Conservation (phyloP, 2,329 filamentous ascomycete genomes). For the Stemphylium beticola region DNA sequence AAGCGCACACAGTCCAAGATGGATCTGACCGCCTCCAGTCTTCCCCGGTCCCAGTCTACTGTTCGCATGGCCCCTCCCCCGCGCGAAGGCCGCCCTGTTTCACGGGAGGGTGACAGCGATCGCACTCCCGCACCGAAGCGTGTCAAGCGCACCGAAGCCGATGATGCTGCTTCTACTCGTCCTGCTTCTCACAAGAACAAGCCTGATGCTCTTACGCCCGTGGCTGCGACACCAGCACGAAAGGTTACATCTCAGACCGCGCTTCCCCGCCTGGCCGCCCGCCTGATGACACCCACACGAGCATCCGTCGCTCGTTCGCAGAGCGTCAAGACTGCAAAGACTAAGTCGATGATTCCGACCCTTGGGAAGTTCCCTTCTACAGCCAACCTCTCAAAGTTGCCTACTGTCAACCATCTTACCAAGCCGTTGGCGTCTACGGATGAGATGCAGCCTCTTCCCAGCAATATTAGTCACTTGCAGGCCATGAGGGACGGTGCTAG, state of each 20-base stretch:
- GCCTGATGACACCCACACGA: slow-evolving; percentile 78
- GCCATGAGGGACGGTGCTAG: slow-evolving; percentile 48
- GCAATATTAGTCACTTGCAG: slow-evolving; percentile 30
- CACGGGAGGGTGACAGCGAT: slow-evolving; percentile 39
- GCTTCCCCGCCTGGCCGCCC: slow-evolving; percentile 56
- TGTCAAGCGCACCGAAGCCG: slow-evolving; percentile 68
- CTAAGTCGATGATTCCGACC: slow-evolving; percentile 61
- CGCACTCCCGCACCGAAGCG: slow-evolving; percentile 67
- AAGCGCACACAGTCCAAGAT: slow-evolving; percentile 65
- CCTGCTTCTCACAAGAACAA: slow-evolving; percentile 57
- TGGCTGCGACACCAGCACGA: slow-evolving; percentile 32
- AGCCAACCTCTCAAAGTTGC: slow-evolving; percentile 52
- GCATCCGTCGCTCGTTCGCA: slow-evolving; percentile 69
- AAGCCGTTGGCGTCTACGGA: slow-evolving; percentile 56
- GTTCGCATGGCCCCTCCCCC: slow-evolving; percentile 36
- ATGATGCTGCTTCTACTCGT: slow-evolving; percentile 72
- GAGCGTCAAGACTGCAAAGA: slow-evolving; percentile 57
- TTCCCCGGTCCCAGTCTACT: slow-evolving; percentile 48
- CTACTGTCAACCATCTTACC: no score
- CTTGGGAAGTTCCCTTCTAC: slow-evolving; percentile 59
- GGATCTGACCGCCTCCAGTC: slow-evolving; percentile 59
- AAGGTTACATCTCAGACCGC: slow-evolving; percentile 44
- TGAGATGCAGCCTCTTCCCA: slow-evolving; percentile 49
- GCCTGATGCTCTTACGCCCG: slow-evolving; percentile 14
- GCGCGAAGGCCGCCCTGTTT: slow-evolving; percentile 33